Conservation (phyloP, 495 filamentous ascomycete species). For the Xylaria scruposa region DNA sequence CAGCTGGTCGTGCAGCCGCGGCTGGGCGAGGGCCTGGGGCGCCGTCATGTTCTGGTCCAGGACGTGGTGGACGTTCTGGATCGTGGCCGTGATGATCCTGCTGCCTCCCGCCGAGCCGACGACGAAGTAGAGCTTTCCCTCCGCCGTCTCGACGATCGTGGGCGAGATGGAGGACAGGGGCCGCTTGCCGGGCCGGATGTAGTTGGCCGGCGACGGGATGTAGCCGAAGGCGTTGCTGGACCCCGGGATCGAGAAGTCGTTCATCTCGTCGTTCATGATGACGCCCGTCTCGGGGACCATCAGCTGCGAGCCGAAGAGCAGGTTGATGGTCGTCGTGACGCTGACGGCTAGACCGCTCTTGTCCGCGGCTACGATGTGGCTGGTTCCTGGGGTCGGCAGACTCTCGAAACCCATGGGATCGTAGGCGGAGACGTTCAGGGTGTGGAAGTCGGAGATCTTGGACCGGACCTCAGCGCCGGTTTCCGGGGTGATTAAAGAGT, state of each 20-base stretch:
- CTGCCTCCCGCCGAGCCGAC: conserved; percentile 84
- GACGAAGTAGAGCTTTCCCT: conserved; percentile 70
- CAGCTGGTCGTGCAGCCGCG: conserved; percentile 84
- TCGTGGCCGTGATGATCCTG: conserved; percentile 84
- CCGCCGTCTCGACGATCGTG: conserved; percentile 71
- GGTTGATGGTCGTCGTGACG: conserved; percentile 77
- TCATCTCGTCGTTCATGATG: conserved; percentile 95
- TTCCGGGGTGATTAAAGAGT: conserved; percentile 64
- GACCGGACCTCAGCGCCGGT: conserved; percentile 64
- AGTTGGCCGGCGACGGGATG: conserved; percentile 80
- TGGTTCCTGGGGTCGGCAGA: conserved; percentile 72
- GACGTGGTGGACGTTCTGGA: conserved; percentile 76
- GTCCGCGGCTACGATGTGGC: conserved; percentile 70
- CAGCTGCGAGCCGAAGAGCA: conserved; percentile 74
- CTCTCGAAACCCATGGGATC: conserved; percentile 66
- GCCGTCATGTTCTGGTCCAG: conserved; percentile 68
- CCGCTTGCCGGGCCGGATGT: conserved; percentile 78
- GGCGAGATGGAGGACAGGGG: conserved; percentile 82
- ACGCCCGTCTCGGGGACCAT: conserved; percentile 79
- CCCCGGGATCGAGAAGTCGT: conserved; percentile 85
- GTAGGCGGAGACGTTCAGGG: conserved; percentile 70
- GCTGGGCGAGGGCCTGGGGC: conserved; percentile 65
- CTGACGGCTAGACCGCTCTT: conserved; percentile 69
- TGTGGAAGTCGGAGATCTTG: conserved; percentile 70
- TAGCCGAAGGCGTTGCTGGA: conserved; percentile 81